These are phyloP conservation scores for Sugiyamaella boreocaroliniensis DNA, from an alignment of 805 yeast genomes.

Conservation along the genomic window DNA sequence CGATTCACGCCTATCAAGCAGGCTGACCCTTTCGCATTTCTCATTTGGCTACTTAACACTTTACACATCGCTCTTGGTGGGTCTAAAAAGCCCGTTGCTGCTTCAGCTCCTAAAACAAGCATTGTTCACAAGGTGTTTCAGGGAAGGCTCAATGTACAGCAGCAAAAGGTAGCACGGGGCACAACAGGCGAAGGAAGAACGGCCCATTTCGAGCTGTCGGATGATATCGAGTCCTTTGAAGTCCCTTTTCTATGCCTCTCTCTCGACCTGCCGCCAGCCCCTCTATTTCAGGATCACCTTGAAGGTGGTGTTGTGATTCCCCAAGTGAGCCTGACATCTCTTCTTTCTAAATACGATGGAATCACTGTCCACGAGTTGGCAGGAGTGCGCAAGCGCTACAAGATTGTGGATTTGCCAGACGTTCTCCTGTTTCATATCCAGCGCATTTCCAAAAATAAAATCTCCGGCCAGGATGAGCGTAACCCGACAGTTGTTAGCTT, in stretches of 20 bases:
- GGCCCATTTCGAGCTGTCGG: conserved; percentile 21
- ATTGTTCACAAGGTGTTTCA: conserved; percentile 40
- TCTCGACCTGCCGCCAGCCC: conserved; percentile 52
- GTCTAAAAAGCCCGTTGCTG: conserved; percentile 15
- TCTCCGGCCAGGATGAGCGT: conserved; percentile 32
- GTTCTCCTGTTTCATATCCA: conserved; percentile 51
- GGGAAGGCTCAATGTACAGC: conserved; percentile 42
- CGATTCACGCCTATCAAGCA: conserved; percentile 36
- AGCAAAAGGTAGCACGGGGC: conserved; percentile 25
- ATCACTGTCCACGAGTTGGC: conserved; percentile 29
- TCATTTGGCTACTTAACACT: conserved; percentile 53
- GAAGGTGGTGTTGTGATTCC: conserved; percentile 41
- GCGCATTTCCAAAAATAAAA: conserved; percentile 39
- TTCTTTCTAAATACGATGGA: conserved; percentile 38
- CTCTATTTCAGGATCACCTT: conserved; percentile 47
- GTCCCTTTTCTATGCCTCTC: conserved; percentile 47
- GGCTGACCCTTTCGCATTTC: conserved; percentile 49
- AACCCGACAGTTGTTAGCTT: conserved; percentile 62
- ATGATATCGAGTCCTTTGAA: conserved; percentile 16
- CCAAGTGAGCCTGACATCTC: conserved; percentile 40
- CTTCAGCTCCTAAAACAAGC: conserved; percentile 15
- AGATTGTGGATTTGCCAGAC: conserved; percentile 43
- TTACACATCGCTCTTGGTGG: conserved; percentile 34
- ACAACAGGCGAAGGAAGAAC: conserved; percentile 20
- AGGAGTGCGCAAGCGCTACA: conserved; percentile 34